A percentile compares a stretch with the other conserved stretches of the same genome.
phyloP scores from a whole-genome alignment of 2,329 filamentous ascomycete genomes.

The Alternaria incomplexa region DNA sequence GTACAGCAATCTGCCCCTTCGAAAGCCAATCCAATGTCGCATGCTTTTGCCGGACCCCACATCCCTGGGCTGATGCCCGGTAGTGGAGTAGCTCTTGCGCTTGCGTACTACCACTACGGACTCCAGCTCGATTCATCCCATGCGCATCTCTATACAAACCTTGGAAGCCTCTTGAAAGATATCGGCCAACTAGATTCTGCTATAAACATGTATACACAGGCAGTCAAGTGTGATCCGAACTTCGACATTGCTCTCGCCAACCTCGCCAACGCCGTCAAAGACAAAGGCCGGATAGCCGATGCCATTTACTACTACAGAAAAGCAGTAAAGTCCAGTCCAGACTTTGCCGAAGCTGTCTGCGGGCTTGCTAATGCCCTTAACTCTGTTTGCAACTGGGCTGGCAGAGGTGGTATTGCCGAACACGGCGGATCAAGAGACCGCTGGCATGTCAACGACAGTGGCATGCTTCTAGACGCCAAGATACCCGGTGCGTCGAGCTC shows the following conservation, averaged over 20 bases:
- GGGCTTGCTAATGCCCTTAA: slow-evolving; percentile 93
- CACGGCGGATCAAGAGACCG: slow-evolving; percentile 76
- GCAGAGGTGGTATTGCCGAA: slow-evolving; percentile 83
- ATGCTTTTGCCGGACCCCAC: slow-evolving; percentile 42
- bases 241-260: slow-evolving; percentile 98
- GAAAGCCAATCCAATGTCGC: slow-evolving; percentile 51
- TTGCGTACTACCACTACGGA: slow-evolving; percentile 96
- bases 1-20: slow-evolving; percentile 73
- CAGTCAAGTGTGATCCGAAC: slow-evolving; percentile 87
- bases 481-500: slow-evolving; percentile 65
- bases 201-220: slow-evolving; percentile 96
- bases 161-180: slow-evolving; percentile 94
- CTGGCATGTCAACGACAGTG: slow-evolving; percentile 89
- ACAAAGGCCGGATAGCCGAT: slow-evolving; percentile 89
- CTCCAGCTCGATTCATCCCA: slow-evolving; percentile 84
- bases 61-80: slow-evolving; percentile 84
- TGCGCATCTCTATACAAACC: slow-evolving; percentile 94
- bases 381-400: slow-evolving; percentile 94
- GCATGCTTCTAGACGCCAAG: slow-evolving; percentile 79
- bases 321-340: slow-evolving; percentile 88
- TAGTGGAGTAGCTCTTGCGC: slow-evolving; percentile 83
- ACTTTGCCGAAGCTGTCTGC: slow-evolving; percentile 96
- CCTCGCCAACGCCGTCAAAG: slow-evolving; percentile 95
- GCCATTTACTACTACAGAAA: slow-evolving; percentile 91
- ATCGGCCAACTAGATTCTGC: slow-evolving; percentile 91